Percentiles rank a stretch among this genome's conserved stretches.
Evolutionary conservation across 2,329 filamentous ascomycete species (phyloP).

Genomic region (Colletotrichum paranaense): DNA sequence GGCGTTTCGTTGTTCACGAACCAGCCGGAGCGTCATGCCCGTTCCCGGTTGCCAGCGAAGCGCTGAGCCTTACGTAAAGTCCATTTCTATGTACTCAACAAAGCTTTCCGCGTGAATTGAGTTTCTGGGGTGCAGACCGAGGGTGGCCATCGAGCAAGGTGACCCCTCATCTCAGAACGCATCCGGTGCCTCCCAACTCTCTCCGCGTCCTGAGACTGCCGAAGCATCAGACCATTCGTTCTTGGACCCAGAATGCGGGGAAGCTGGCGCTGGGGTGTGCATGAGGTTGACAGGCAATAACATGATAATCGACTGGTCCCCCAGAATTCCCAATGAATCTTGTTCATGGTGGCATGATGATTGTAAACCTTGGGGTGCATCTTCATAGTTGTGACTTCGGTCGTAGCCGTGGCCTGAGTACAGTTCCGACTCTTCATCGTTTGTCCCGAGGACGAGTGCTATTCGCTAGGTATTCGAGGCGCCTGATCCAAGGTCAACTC

Average conservation of each 20-base stretch:
- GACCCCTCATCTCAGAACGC: slow-evolving; percentile 11
- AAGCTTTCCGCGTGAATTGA: slow-evolving; percentile 15
- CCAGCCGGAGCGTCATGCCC: slow-evolving; percentile 24
- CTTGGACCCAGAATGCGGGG: slow-evolving; percentile 23
- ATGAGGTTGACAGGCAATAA: slow-evolving; percentile 12
- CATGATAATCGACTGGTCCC: slow-evolving; percentile 15
- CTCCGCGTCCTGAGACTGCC: slow-evolving; percentile 28
- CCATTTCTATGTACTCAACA: not conserved
- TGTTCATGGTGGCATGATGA: slow-evolving; percentile 13
- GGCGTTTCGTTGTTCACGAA: not conserved
- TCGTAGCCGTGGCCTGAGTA: slow-evolving; percentile 10
- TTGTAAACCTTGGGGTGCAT: slow-evolving; percentile 2
- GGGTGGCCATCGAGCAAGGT: not conserved
- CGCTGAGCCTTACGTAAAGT: slow-evolving; percentile 12
- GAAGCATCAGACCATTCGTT: slow-evolving; percentile 21
- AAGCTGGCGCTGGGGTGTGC: slow-evolving; percentile 7
- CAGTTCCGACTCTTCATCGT: not conserved
- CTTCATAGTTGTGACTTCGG: not conserved
- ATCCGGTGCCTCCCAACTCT: slow-evolving; percentile 16
- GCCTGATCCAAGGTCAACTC: not conserved
- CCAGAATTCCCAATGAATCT: slow-evolving; percentile 1
- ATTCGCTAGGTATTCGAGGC: not conserved
- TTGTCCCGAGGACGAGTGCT: not conserved
- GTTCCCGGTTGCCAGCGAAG: not conserved
- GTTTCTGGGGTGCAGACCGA: slow-evolving; percentile 9